phyloP scores from a whole-genome alignment of 768 basidiomycete genomes.

The Russula abietina region DNA sequence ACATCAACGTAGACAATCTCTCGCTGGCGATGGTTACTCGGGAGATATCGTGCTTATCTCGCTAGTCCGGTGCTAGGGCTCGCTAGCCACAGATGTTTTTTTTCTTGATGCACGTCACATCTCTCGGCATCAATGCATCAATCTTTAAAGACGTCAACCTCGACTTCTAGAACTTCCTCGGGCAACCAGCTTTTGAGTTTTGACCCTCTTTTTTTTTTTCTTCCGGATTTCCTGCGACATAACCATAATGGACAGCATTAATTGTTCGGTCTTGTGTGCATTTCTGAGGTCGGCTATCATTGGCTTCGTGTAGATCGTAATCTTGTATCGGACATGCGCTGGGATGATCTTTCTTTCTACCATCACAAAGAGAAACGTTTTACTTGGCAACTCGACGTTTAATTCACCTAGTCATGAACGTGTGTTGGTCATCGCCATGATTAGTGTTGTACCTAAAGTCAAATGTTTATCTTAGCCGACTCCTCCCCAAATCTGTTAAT shows the following conservation, averaged over 20 bases:
- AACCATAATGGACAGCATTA: constrained; percentile 42
- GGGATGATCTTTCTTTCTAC: constrained; percentile 51
- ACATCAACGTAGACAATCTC: too few species aligned
- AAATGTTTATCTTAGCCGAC: constrained; percentile 1
- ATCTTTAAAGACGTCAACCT: constrained; percentile 34
- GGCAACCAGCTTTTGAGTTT: constrained; percentile 37
- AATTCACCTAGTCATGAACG: constrained; percentile 47
- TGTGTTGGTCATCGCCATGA: constrained; percentile 34
- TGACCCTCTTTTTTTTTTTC: constrained; percentile 28
- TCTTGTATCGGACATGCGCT: constrained; percentile 34
- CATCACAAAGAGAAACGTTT: constrained; percentile 44
- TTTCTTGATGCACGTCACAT: constrained; percentile 33
- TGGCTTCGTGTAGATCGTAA: constrained; percentile 44
- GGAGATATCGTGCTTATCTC: too few species aligned
- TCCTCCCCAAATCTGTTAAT: not conserved
- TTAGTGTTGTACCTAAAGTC: constrained; percentile 10
- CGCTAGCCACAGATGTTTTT: too few species aligned
- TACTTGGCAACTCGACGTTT: constrained; percentile 38
- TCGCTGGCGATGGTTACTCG: too few species aligned
- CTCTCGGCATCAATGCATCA: constrained; percentile 29
- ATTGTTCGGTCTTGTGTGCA: constrained; percentile 48
- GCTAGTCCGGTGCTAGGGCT: too few species aligned
- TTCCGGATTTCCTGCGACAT: constrained; percentile 28
- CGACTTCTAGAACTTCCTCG: constrained; percentile 29
- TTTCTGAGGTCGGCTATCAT: constrained; percentile 53